Conservation (phyloP, 352 stramenopile genomes). For the Phytophthora quininea region DNA sequence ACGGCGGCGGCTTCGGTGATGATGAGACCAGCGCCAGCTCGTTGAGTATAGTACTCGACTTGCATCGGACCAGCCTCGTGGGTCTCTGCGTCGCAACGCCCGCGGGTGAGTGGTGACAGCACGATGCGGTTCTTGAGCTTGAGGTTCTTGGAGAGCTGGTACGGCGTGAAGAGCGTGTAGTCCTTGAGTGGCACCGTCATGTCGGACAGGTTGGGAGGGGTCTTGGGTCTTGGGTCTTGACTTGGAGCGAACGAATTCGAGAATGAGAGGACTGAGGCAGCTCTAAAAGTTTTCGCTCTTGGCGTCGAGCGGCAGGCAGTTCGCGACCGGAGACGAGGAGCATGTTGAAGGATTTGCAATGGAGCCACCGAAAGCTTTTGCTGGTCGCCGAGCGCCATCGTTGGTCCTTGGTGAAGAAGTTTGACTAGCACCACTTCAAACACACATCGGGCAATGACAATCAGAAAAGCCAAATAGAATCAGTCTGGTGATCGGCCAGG, state of each 20-base stretch:
- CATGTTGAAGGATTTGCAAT: slow-evolving; percentile 32
- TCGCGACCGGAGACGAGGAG: slow-evolving; percentile 10
- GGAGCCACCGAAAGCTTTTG: neutral
- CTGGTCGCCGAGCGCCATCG: neutral
- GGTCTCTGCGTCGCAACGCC: slow-evolving; percentile 26
- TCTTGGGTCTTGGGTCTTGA: neutral
- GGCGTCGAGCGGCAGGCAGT: neutral
- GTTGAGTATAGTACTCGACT: slow-evolving; percentile 48
- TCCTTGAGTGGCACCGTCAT: slow-evolving; percentile 32
- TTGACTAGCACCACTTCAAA: slow-evolving; percentile 10
- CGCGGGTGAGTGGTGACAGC: slow-evolving; percentile 40
- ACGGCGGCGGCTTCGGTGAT: slow-evolving; percentile 37
- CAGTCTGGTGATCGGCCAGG: too few relatives aligned
- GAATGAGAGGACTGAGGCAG: slow-evolving; percentile 9
- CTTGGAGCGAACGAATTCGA: slow-evolving; percentile 15
- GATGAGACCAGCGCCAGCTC: slow-evolving; percentile 32
- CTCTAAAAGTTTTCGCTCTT: too few relatives aligned
- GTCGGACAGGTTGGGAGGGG: neutral
- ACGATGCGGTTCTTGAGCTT: slow-evolving; percentile 53
- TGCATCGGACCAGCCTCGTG: slow-evolving; percentile 37
- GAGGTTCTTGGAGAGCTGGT: slow-evolving; percentile 33
- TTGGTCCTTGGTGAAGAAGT: too few relatives aligned
- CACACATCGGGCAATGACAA: slow-evolving; percentile 20
- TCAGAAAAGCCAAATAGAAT: too few relatives aligned
- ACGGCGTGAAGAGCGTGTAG: slow-evolving; percentile 40